A percentile compares a stretch with the other conserved stretches of the same genome.
phyloP scores from a whole-genome alignment of 495 filamentous ascomycete genomes.

The Pseudevernia furfuracea region DNA sequence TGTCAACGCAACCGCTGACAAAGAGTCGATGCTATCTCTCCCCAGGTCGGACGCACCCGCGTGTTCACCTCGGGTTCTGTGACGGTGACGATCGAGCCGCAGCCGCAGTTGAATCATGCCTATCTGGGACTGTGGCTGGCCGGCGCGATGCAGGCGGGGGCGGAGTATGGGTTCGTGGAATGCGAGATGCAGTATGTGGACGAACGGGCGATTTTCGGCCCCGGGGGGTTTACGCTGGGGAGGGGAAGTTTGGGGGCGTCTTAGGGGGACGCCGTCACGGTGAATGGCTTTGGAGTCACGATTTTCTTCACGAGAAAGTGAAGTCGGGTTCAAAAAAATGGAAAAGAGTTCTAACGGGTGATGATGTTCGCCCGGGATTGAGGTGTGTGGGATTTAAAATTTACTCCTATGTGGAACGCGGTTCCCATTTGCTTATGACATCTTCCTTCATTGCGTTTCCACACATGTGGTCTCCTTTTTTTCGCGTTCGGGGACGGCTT shows the following conservation, averaged over 20 bases:
- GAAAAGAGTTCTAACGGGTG: too few relatives aligned
- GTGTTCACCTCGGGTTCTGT: background rate
- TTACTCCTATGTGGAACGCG: too few relatives aligned
- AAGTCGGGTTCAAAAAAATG: too few relatives aligned
- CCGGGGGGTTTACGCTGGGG: background rate
- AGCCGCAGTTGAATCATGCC: background rate
- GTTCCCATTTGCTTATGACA: too few relatives aligned
- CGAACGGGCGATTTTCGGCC: background rate
- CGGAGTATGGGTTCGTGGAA: background rate
- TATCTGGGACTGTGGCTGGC: background rate
- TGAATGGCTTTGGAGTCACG: background rate
- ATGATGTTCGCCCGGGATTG: too few relatives aligned
- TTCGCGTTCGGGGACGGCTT: too few relatives aligned
- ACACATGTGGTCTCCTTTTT: too few relatives aligned
- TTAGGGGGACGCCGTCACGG: too few relatives aligned
- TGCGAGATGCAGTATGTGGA: background rate
- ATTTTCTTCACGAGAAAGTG: too few relatives aligned
- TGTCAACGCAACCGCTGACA: background rate
- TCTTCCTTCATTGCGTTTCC: too few relatives aligned
- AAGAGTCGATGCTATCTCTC: background rate
- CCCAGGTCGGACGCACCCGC: background rate
- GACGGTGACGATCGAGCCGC: background rate
- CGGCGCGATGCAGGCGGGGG: background rate
- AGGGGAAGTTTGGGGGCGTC: background rate
- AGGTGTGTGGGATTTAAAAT: too few relatives aligned